Percentiles rank a stretch among this genome's conserved stretches.
Evolutionary conservation across 1,284 basidiomycete genomes (phyloP).

Genomic region (Xanthoconium separans): DNA sequence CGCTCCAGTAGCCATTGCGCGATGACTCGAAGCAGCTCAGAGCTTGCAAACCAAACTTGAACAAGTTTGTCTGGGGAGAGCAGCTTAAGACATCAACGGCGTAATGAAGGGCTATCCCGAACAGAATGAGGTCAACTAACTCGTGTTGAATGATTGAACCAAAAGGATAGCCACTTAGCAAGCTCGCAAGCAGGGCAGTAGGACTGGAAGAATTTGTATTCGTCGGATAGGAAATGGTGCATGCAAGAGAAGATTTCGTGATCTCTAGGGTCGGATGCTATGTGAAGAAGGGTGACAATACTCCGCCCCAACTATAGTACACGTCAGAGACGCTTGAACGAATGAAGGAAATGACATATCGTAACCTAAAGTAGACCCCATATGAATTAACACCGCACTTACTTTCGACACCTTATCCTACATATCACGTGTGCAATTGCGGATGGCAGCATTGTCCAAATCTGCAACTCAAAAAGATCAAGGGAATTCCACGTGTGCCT

Average conservation of each 20-base stretch:
- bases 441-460: conserved; percentile 71
- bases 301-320: conserved; percentile 69
- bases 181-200: conserved; percentile 94
- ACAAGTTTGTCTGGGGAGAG: conserved; percentile 88
- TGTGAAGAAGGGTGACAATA: conserved; percentile 90
- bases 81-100: conserved; percentile 93
- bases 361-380: conserved; percentile 91
- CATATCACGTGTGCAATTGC: conserved; percentile 81
- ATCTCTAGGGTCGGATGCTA: conserved; percentile 81
- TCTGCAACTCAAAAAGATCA: too few species aligned
- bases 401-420: conserved; percentile 90
- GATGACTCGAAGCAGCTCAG: conserved; percentile 83
- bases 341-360: conserved; percentile 39
- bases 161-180: conserved; percentile 92
- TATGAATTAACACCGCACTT: conserved; percentile 91
- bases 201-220: conserved; percentile 99
- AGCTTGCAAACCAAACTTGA: conserved; percentile 95
- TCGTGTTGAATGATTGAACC: conserved; percentile 95
- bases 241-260: conserved; percentile 98
- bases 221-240: conserved; percentile 99
- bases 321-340: not conserved
- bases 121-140: conserved; percentile 92
- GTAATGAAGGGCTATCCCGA: conserved; percentile 96
- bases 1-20: conserved; percentile 58
- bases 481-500: too few species aligned